Evolutionary conservation across 202 grass and related monocot genomes (phyloP).

Genomic region (Panicum virgatum): DNA sequence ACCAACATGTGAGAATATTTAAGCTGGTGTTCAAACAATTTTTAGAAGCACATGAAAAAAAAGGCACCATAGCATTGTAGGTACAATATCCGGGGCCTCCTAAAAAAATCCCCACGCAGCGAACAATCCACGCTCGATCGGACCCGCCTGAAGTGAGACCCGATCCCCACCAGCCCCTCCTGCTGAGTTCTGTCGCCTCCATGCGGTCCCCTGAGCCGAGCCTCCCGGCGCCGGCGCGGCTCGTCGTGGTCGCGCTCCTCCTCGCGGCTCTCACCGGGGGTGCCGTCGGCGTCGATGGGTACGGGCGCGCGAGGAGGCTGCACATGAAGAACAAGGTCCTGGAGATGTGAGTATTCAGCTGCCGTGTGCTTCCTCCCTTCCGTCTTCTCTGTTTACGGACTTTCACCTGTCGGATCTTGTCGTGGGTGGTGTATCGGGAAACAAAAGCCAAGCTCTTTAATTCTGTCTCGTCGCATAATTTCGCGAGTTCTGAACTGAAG

Average conservation of each 20-base stretch:
- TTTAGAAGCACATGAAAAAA: background rate
- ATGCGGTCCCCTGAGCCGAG: conserved; percentile 39
- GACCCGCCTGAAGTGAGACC: background rate
- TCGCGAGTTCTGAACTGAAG: conserved; percentile 6
- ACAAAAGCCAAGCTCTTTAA: background rate
- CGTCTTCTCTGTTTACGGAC: background rate
- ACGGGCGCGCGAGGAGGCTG: conserved; percentile 58
- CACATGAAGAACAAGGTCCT: conserved; percentile 79
- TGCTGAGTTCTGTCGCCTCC: background rate
- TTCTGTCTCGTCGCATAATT: background rate
- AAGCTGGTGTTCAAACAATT: background rate
- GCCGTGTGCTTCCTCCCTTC: background rate
- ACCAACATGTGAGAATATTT: too few relatives aligned
- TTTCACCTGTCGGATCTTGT: conserved; percentile 12
- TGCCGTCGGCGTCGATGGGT: conserved; percentile 36
- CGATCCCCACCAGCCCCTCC: conserved; percentile 4
- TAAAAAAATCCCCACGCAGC: background rate
- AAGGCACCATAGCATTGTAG: background rate
- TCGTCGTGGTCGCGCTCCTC: conserved; percentile 44
- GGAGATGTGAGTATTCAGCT: conserved; percentile 71
- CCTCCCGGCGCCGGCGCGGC: conserved; percentile 24
- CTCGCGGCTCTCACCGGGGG: conserved; percentile 32
- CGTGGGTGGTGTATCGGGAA: background rate
- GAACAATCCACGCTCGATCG: background rate
- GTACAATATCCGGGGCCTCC: background rate